A percentile compares a stretch with the other conserved stretches of the same genome.
These are phyloP conservation scores for Colletotrichum theobromicola DNA, from an alignment of 2,329 filamentous ascomycete genomes.

Conservation along the genomic window DNA sequence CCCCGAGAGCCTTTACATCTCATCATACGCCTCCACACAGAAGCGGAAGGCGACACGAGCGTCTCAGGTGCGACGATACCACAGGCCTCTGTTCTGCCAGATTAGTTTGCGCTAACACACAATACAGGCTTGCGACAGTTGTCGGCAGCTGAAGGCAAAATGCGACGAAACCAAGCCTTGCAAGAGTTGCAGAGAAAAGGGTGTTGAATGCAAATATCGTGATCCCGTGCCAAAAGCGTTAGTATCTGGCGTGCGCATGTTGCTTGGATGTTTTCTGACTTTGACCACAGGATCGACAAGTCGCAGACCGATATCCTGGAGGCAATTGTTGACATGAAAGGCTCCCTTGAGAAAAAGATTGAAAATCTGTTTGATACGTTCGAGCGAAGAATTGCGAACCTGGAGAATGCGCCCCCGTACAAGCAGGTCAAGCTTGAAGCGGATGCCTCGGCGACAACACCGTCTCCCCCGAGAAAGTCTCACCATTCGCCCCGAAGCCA, in stretches of 20 bases:
- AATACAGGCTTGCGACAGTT: conserved; percentile 86
- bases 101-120: conserved; percentile 8
- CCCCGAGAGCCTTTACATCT: conserved; percentile 42
- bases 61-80: conserved; percentile 56
- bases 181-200: conserved; percentile 89
- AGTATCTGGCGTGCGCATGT: conserved; percentile 42
- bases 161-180: conserved; percentile 87
- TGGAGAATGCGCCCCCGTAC: background rate
- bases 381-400: background rate
- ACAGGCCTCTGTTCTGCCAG: background rate
- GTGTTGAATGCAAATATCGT: conserved; percentile 83
- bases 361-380: background rate
- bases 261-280: conserved; percentile 28
- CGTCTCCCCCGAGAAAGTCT: conserved; percentile 1
- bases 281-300: conserved; percentile 59
- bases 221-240: conserved; percentile 93
- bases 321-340: conserved; percentile 41
- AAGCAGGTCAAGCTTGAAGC: conserved; percentile 19
- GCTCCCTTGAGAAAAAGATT: conserved; percentile 17
- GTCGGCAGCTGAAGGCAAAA: conserved; percentile 86
- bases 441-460: background rate
- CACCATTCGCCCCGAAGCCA: background rate
- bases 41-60: conserved; percentile 71
- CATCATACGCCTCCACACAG: conserved; percentile 49
- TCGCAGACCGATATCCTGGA: conserved; percentile 65